Conservation (phyloP, 495 filamentous ascomycete species). For the Cercophora samala region DNA sequence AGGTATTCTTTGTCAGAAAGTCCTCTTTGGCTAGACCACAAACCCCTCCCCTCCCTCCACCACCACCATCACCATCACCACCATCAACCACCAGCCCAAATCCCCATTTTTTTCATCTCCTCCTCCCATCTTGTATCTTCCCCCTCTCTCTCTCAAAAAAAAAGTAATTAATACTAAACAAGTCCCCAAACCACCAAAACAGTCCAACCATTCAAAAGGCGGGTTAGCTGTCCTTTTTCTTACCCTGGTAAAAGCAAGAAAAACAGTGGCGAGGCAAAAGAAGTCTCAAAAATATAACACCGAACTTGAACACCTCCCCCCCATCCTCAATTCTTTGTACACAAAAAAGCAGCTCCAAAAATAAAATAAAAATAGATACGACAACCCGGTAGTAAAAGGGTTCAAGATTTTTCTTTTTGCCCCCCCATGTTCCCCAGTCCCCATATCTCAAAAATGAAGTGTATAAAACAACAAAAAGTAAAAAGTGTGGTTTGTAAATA, state of each 20-base stretch:
- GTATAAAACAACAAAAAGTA: not conserved
- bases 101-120: not conserved
- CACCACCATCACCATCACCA: too few relatives aligned
- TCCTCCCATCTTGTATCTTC: not conserved
- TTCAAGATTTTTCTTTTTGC: too few relatives aligned
- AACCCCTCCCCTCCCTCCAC: not conserved
- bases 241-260: not conserved
- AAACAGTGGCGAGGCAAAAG: not conserved
- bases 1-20: too few relatives aligned
- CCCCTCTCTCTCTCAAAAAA: not conserved
- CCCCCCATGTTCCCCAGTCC: not conserved
- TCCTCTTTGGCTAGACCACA: not conserved
- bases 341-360: not conserved
- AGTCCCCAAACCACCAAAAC: not conserved
- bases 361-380: not conserved
- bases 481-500: too few relatives aligned
- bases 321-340: not conserved
- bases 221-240: not conserved
- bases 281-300: not conserved
- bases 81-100: too few relatives aligned
- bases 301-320: not conserved
- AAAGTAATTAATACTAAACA: constrained; percentile 6
- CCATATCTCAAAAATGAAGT: not conserved
- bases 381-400: too few relatives aligned
- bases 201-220: constrained; percentile 1